phyloP scores from a whole-genome alignment of 2,329 filamentous ascomycete genomes.

The Niveomyces coronatus region DNA sequence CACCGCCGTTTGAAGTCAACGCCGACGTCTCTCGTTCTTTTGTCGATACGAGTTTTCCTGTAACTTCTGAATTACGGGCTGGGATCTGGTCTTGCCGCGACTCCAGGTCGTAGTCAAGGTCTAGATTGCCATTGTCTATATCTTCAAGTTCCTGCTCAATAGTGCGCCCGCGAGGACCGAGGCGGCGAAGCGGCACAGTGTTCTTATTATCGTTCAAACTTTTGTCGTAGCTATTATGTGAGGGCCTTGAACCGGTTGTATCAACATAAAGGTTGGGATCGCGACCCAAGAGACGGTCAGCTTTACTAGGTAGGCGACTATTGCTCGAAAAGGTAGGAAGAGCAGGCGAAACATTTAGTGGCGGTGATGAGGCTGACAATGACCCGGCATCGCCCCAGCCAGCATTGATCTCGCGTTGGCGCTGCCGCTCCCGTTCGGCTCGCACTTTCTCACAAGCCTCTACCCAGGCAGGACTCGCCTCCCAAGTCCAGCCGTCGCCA shows the following conservation, averaged over 20 bases:
- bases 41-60: too few species aligned
- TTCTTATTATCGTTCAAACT: not conserved
- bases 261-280: slow-evolving; percentile 47
- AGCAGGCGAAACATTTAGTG: too few species aligned
- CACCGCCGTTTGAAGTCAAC: too few species aligned
- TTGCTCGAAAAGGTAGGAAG: too few species aligned
- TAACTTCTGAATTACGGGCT: slow-evolving; percentile 26
- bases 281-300: slow-evolving; percentile 47
- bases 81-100: not conserved
- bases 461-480: slow-evolving; percentile 70
- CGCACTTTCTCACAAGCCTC: slow-evolving; percentile 57
- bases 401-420: slow-evolving; percentile 51
- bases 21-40: too few species aligned
- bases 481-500: slow-evolving; percentile 92
- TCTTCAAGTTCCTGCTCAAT: slow-evolving; percentile 33
- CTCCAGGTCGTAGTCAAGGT: slow-evolving; percentile 22
- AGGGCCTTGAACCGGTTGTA: slow-evolving; percentile 24
- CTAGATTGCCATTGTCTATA: slow-evolving; percentile 26
- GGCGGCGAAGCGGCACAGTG: slow-evolving; percentile 34
- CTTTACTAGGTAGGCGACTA: slow-evolving; percentile 31
- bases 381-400: slow-evolving; percentile 49
- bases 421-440: slow-evolving; percentile 47
- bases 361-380: slow-evolving; percentile 15
- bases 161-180: slow-evolving; percentile 35
- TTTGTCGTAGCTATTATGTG: too few species aligned